Evolutionary conservation across 805 yeast genomes (phyloP), one percentile per base, ranked within the genome.

Genomic region (Saccharomycopsis vini): DNA sequence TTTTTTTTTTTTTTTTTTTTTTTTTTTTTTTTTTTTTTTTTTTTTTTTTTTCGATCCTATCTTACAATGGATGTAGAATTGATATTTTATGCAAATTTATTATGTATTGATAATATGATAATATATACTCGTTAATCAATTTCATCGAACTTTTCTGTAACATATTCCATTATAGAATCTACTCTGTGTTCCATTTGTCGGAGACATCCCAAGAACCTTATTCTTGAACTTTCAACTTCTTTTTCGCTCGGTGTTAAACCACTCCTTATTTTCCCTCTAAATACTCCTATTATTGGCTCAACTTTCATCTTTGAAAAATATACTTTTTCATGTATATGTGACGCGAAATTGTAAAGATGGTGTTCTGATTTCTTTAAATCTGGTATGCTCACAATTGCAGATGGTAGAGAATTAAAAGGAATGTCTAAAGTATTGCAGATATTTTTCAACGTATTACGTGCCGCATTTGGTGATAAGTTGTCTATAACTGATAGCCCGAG

Each of bases 321-420:
- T 16, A 13, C 21, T n/a, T n/a, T n/a, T n/a, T n/a, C n/a, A n/a
- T n/a, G n/a, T n/a, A n/a, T n/a, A n/a, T n/a, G n/a, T n/a, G 34
- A 5, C 19, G 48, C 50, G 39, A 49, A 49, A 9, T 37, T 33
- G 19, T 46, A 20, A 16, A 49, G 36, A 34, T 46, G 41, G 26
- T 31, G 29, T 30, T 49, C 47, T 10, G 52, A 49, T 37, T 41
- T 46, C n/a, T 33, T 23, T 18, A 47, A n/a, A 36, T 47, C 38
- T 5, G 49, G 49, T 5, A 44, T 29, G 21, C 28, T 21, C 5
- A 37, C 38, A n/a, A 44, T 36, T 3, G 26, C 36, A 16, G 22
- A 18, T 3, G 45, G 51, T 9, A 47, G 23, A 12, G 10, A 6
- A 4, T 39, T 13, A 24, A 29, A 47, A 6, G 46, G 43, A 23